Base-by-base conservation (phyloP, 768 basidiomycete genomes). In the Pisolithus microcarpus region DNA sequence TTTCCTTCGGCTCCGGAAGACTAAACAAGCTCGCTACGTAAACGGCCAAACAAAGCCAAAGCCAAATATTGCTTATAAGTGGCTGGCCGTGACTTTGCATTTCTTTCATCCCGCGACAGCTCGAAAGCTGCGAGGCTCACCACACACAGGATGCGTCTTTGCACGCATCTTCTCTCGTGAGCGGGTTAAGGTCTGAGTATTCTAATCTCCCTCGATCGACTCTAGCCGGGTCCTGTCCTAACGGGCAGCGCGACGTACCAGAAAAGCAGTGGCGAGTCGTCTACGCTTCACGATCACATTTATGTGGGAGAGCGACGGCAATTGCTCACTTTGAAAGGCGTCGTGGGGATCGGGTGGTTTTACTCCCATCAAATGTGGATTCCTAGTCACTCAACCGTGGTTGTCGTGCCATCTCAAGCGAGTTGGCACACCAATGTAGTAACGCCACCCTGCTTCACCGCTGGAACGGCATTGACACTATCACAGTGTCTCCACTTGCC, bases 111-210 rank as follows among this genome's bases (percentile, higher is more conserved):
- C 26, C 4, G 26, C 26, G 43, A 42, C 69, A 73, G 72, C 58
- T 61, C 68, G 61, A 82, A 85, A 74, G 78, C 80, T 75, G 77
- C 81, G 77, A 80, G 65, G 79, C 81, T 82, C 79, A 78, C 68
- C 54, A 68, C 79, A 58, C 59, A 79, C 80, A 72, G 71, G 71
- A 70, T 57, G 62, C 58, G 31, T 52, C 51, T 42, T 43, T 40
- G 43, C 36, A 30, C 31, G 46, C 50, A 54, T 65, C 59, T 58
- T 60, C 55, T 52, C 61, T 80, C 65, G 72, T 78, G 78, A 84
- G 81, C 80, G 81, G 82, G 82, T 76, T 75, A 84, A 84, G 81
- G 81, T 84, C 81, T 81, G 82, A 83, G 81, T 68, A 77, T 80
- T 79, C 65, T 60, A 77, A 69, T 78, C 79, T 77, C 75, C 75